These are phyloP conservation scores for Excoecaria agallocha DNA, from an alignment of 345 rosid genomes.

Conservation along the genomic window DNA sequence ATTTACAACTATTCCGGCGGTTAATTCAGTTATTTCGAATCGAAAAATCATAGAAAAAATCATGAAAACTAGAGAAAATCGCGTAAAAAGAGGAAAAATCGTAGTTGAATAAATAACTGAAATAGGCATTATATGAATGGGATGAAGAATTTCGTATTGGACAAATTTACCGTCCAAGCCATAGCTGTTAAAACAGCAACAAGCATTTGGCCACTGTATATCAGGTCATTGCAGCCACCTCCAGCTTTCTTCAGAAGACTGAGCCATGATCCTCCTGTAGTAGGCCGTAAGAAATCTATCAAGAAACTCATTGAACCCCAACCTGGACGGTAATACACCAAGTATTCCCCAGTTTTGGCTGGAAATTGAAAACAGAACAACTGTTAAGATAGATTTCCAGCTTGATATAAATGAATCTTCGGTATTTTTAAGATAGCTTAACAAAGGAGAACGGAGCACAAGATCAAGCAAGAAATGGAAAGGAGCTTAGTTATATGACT, in stretches of 20 bases:
- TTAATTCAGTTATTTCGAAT: too few species aligned
- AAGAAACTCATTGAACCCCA: conserved; percentile 91
- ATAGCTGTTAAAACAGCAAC: conserved; percentile 91
- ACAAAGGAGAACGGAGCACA: conserved; percentile 4
- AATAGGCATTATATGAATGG: not conserved
- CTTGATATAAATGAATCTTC: not conserved
- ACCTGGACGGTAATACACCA: conserved; percentile 57
- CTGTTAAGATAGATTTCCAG: not conserved
- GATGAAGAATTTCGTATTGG: not conserved
- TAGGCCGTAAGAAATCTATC: conserved; percentile 77
- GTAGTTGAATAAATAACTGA: too few species aligned
- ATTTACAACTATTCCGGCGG: too few species aligned
- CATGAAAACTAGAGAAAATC: too few species aligned
- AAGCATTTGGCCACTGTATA: conserved; percentile 96
- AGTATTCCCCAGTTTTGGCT: conserved; percentile 51
- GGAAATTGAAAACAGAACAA: conserved; percentile 16
- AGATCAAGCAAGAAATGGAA: not conserved
- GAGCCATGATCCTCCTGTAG: conserved; percentile 70
- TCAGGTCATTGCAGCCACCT: conserved; percentile 96
- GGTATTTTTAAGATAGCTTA: not conserved
- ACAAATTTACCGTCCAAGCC: conserved; percentile 85
- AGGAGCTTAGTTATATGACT: not conserved
- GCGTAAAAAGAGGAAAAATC: too few species aligned
- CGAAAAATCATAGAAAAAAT: too few species aligned
- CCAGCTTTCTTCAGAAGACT: conserved; percentile 78